These are phyloP conservation scores for Graphilbum fragrans DNA, from an alignment of 2,329 filamentous ascomycete species.

Conservation along the genomic window DNA sequence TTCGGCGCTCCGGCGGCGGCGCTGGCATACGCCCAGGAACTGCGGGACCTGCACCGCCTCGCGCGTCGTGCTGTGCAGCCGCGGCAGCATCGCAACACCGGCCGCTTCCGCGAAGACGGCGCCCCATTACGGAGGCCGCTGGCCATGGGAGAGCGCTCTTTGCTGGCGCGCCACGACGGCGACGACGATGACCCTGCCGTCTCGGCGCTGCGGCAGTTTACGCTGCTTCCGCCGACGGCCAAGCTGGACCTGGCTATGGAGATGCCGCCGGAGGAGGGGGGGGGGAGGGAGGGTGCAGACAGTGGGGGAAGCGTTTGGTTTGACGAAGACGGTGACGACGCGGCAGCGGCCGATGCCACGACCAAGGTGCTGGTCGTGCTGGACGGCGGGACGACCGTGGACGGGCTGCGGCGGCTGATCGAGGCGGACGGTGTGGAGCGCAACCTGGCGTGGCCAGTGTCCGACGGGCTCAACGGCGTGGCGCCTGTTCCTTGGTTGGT, in stretches of 20 bases:
- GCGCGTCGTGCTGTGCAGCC: constrained; percentile 13
- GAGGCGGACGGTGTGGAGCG: constrained; percentile 28
- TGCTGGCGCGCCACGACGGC: background rate
- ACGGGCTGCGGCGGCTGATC: constrained; percentile 24
- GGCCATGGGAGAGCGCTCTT: background rate
- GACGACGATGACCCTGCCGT: constrained; percentile 1
- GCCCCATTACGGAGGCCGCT: constrained; percentile 6
- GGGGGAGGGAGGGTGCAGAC: background rate
- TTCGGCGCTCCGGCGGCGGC: constrained; percentile 52
- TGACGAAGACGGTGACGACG: constrained; percentile 7
- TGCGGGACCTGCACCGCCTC: constrained; percentile 32
- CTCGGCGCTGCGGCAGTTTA: constrained; percentile 15
- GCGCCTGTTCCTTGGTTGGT: constrained; percentile 13
- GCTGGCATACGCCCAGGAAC: constrained; percentile 45
- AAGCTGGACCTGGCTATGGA: constrained; percentile 12
- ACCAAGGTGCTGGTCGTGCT: constrained; percentile 23
- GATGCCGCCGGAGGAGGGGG: constrained; percentile 3
- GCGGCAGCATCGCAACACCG: constrained; percentile 22
- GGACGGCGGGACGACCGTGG: constrained; percentile 18
- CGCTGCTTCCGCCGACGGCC: constrained; percentile 19
- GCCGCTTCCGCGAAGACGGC: constrained; percentile 14
- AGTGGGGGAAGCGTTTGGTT: background rate
- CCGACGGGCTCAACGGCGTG: constrained; percentile 9
- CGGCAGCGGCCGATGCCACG: constrained; percentile 9
- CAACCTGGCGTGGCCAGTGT: constrained; percentile 24